Base-by-base conservation (phyloP, 352 stramenopile genomes). In the Aphanomyces invadans region DNA sequence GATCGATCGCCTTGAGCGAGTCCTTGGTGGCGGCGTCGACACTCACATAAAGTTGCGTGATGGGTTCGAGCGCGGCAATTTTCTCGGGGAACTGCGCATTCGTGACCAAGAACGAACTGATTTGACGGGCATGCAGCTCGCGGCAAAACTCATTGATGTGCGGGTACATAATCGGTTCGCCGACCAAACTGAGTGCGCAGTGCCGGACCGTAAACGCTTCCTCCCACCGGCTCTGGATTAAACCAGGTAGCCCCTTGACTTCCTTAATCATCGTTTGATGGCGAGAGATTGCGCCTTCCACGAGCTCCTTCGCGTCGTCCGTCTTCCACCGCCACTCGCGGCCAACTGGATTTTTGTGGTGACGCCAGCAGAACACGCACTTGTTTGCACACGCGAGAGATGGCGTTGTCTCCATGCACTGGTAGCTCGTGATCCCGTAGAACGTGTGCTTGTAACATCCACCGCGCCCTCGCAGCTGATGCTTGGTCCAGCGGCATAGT, bases 381-480 rank as follows among this genome's bases (percentile, higher is more conserved):
- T 98, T 99, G 79, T 99, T 99, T 25, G 96, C 97, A 76, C 97
- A 99, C 17, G 97, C 96, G 7, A 99, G 71, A 71, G 85, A 97
- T 9, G 97, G 95, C 21, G 97, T 99, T 17, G 93, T 97, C 79
- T 99, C 97, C 96, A 99, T 99, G 73, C 96, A 99, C 79, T 99
- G 95, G 72, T 98, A 98, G 56, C 83, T 97, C 33, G 94, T 99
- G 69, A 99, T 99, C n/a, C 96, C 96, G 73, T 99, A 99, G 74
- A 98, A 98, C 19, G 94, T 98, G 73, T 99, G 97, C 75, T 99
- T 99, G 83, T 99, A 99, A 76, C 96, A 99, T 19, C 95, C 96
- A 44, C 96, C 96, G 46, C 95, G 83, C 23, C 97, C 96, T 42
- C 96, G 87, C 17, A 99, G 77, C 69, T 99, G 96, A 74, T 98